Evolutionary conservation across 208 protist genomes (phyloP).

Genomic region (Leishmania major): DNA sequence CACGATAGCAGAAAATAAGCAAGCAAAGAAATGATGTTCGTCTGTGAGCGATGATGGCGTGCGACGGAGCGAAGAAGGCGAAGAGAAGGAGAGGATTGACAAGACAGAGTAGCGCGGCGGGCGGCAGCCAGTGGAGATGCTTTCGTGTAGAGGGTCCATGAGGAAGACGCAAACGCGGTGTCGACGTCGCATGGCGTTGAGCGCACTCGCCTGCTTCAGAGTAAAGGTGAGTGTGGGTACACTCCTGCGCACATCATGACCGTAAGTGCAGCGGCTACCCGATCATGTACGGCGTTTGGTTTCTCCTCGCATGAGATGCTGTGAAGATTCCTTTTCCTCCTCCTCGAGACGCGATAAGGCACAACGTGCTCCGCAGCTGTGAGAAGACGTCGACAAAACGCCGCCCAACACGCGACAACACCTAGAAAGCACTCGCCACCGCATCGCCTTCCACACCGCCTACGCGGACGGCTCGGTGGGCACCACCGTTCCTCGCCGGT

Average conservation of each 20-base stretch:
- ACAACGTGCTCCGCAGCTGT: background rate
- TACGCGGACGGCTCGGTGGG: background rate
- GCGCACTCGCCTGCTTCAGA: background rate
- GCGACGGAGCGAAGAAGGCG: background rate
- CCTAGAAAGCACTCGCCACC: background rate
- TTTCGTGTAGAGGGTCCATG: background rate
- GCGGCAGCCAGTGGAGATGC: background rate
- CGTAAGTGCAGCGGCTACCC: background rate
- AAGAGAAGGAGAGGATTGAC: background rate
- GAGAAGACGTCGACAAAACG: background rate
- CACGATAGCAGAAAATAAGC: background rate
- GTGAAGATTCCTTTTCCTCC: background rate
- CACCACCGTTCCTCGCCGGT: constrained; percentile 39
- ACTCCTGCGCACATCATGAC: background rate
- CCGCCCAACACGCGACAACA: background rate
- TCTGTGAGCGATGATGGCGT: background rate
- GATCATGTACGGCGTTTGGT: background rate
- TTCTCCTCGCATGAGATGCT: background rate
- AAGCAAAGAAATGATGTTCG: background rate
- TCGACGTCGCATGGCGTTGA: background rate
- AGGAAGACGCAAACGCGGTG: background rate
- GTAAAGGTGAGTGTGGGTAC: background rate
- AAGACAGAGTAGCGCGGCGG: background rate
- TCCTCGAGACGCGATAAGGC: background rate
- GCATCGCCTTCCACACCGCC: background rate